Conservation (phyloP, 2,329 filamentous ascomycete genomes). For the Fusarium pininemorale region DNA sequence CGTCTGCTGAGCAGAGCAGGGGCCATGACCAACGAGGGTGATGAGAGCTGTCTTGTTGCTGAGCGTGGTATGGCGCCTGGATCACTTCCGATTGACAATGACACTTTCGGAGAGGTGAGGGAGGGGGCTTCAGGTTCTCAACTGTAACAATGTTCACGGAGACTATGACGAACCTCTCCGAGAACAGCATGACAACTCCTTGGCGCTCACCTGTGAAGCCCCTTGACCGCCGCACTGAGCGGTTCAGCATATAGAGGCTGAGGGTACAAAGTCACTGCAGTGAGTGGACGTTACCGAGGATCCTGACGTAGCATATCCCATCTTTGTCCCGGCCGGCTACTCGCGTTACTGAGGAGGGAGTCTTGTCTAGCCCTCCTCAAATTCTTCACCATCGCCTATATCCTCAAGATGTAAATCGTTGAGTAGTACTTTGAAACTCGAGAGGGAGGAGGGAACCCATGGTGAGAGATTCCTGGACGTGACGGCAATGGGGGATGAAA, state of each 20-base stretch:
- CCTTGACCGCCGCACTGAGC: background rate
- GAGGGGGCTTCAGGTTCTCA: background rate
- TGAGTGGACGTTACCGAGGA: background rate
- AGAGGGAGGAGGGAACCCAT: too few relatives aligned
- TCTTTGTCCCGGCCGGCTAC: too few relatives aligned
- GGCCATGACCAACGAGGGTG: background rate
- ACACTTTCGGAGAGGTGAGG: background rate
- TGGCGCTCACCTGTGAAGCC: background rate
- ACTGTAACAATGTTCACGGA: background rate
- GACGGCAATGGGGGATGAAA: too few relatives aligned
- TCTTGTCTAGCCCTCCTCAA: too few relatives aligned
- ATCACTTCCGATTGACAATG: background rate
- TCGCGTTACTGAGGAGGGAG: too few relatives aligned
- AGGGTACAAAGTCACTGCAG: background rate
- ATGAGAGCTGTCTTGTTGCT: background rate
- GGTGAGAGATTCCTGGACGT: too few relatives aligned
- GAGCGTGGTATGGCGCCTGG: background rate
- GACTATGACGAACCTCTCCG: background rate
- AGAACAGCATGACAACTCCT: background rate
- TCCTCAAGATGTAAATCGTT: background rate
- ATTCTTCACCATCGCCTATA: background rate
- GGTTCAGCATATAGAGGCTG: background rate
- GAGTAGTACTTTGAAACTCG: too few relatives aligned
- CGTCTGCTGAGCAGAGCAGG: slow-evolving; percentile 13
- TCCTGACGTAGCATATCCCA: too few relatives aligned